These are phyloP conservation scores for Chondrus crispus DNA, from an alignment of 23 red algal genomes.

Conservation along the genomic window DNA sequence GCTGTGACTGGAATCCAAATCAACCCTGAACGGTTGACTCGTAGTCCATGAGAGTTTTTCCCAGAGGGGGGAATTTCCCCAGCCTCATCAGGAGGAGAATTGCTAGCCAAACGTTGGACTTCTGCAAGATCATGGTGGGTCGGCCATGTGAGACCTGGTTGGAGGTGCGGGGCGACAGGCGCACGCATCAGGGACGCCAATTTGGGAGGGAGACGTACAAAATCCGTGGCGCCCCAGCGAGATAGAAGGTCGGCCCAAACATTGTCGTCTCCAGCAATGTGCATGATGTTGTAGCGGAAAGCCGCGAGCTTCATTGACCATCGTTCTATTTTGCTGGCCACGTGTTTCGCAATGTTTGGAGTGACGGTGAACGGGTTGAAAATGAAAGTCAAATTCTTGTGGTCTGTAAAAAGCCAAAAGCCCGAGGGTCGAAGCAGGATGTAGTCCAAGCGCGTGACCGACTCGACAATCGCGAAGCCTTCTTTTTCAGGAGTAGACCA, in stretches of 20 bases:
- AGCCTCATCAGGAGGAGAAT: background rate
- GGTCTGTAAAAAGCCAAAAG: constrained; percentile 24
- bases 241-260: background rate
- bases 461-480: constrained; percentile 1
- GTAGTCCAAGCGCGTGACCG: background rate
- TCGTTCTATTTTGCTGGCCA: background rate
- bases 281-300: background rate
- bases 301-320: background rate
- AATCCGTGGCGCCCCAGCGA: background rate
- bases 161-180: background rate
- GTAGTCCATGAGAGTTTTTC: background rate
- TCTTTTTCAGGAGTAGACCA: constrained; percentile 8
- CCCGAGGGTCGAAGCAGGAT: background rate
- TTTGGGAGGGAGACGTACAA: background rate
- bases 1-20: background rate
- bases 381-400: constrained; percentile 11
- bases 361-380: background rate
- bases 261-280: constrained; percentile 2
- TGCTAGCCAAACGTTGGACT: background rate
- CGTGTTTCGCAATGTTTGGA: background rate
- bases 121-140: background rate
- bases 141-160: background rate
- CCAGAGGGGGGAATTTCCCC: background rate
- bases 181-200: background rate
- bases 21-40: background rate